Conservation (phyloP, 176 grass and related monocot species). For the Triticum monococcum region DNA sequence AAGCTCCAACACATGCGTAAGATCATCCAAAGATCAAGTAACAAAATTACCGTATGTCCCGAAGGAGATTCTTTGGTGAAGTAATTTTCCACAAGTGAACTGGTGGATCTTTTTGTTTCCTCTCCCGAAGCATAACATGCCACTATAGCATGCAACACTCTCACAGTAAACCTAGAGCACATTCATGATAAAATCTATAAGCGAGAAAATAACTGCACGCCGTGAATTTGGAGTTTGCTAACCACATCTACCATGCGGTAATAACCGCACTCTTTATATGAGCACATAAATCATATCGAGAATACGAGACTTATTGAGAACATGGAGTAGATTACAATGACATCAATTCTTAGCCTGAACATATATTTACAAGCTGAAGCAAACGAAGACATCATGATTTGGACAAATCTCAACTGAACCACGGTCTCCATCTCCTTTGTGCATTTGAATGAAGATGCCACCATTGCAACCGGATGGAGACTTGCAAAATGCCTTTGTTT, state of each 20-base stretch:
- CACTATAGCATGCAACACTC: constrained; percentile 62
- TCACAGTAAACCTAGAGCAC: constrained; percentile 65
- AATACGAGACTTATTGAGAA: neutral
- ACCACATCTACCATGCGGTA: no score
- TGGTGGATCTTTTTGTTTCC: constrained; percentile 69
- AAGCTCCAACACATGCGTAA: no score
- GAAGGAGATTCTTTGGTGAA: constrained; percentile 53
- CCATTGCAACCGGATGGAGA: constrained; percentile 71
- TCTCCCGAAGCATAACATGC: constrained; percentile 83
- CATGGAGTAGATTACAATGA: neutral
- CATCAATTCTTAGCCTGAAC: constrained; percentile 65
- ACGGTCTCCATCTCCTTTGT: constrained; percentile 54
- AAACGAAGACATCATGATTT: constrained; percentile 67
- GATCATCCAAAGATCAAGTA: no score
- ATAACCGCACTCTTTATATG: neutral
- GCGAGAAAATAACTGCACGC: neutral
- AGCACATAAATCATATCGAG: neutral
- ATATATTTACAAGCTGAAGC: constrained; percentile 86
- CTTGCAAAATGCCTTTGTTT: constrained; percentile 81
- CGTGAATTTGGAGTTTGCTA: no score
- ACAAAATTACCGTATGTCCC: no score
- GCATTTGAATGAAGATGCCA: constrained; percentile 74
- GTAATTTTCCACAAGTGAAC: constrained; percentile 63
- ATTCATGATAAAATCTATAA: constrained; percentile 17
- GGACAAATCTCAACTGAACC: constrained; percentile 69